Evolutionary conservation across 2,329 filamentous ascomycete species (phyloP), one percentile per base, ranked within the genome.

Genomic region (Paraphaeosphaeria minitans): DNA sequence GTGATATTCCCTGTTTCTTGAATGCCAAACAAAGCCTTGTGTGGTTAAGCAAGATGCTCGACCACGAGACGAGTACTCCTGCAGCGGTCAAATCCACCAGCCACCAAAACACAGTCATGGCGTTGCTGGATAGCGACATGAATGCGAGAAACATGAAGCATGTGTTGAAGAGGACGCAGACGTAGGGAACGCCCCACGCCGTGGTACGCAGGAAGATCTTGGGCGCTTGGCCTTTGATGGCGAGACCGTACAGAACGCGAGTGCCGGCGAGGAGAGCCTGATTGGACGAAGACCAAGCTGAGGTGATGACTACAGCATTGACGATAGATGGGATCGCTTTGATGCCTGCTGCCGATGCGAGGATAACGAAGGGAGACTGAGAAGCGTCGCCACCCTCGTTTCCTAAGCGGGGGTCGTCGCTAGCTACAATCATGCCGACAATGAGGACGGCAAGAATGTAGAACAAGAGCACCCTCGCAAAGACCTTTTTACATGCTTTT

Each of bases 271-370:
- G 80, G 27, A 92, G 80, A 62, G 83, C 84, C 66, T 88, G 85
- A 64, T 91, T 92, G 0, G 84, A 86, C 0, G 88, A 83, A 0
- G 88, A 91, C 81, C 85, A 89, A 0, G 87, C 89, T 0, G 87
- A 89, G 0, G 87, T 90, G 58, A 92, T 83, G 62, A 93, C 87
- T 10, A 92, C 80, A 31, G 89, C 89, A 71, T 93, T 93, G 74
- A 93, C 87, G 46, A 93, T 82, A 1, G 85, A 87, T 0, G 89
- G 87, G 5, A 93, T 83, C 5, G 83, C 87, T 14, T 79, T 81
- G 56, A 92, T 87, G 0, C 89, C 88, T 1, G 89, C 89, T 24
- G 85, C 82, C 2, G 83, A 81, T 16, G 88, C 86, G 13, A 89
- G 89, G 59, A 92, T 89, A 54, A 93, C 68, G 60, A 71, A 74